Base-by-base conservation (phyloP, 2,329 filamentous ascomycete genomes). In the Epichloe gansuensis region DNA sequence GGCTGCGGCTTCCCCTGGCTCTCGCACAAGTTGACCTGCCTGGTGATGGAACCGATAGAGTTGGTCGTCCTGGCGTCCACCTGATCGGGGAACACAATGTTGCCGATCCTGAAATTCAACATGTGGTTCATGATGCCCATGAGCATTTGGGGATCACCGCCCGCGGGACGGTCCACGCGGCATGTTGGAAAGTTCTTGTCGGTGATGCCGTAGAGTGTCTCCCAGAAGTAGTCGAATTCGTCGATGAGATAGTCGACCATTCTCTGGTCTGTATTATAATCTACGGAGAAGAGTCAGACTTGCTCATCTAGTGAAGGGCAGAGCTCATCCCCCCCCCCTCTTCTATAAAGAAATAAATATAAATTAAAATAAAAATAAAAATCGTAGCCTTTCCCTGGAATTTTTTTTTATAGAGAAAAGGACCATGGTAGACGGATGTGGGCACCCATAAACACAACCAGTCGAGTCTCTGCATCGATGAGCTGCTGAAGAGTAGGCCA, bases 401-500 rank as follows among this genome's bases (percentile, higher is more conserved):
- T 1, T 9, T 31, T 31, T 31, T 31, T 31, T 31, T 21, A 21
- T 21, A 21, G 27, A 9, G 27, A 6, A 31, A 4, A 31, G 27
- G 9, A 31, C 27, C 27, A 31, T 31, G 27, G 27, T 31, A 31
- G 27, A 31, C 27, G 27, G 27, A 31, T 31, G 27, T 11, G 27
- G 9, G 27, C 66, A 69, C 84, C 83, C 64, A 90, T 80, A 56
- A 89, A 90, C 25, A 84, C 79, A 46, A 90, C 67, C 1, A 91
- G 71, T 15, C 85, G 75, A 8, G 76, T 85, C 46, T 75, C 74
- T 39, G 72, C 70, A 25, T 75, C 68, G 57, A 90, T 85, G 53
- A 91, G 66, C 17, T 75, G 64, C 59, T 81, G 74, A 13, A 90
- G 71, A 0, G 85, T 89, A 66, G 86, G 86, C 87, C 88, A 74